Evolutionary conservation across 345 rosid genomes (phyloP), one percentile per base, ranked within the genome.

Genomic region (Populus tremula): DNA sequence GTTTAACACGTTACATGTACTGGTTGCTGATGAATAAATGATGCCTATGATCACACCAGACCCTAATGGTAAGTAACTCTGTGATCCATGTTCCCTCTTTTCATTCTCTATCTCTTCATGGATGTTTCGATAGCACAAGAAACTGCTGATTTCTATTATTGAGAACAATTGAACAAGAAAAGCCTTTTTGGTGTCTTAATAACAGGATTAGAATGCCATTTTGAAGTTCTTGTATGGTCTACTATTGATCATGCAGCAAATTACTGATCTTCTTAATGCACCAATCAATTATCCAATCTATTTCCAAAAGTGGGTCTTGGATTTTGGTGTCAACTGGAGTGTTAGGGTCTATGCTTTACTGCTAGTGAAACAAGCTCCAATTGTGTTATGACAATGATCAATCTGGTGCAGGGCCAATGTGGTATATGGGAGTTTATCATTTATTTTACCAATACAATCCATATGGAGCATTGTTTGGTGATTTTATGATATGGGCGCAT

Each of bases 371-470:
- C 47, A 23, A 38, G 27, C 47, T 18, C 39, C 27, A n/a, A 47
- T 17, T 71, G 6, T 20, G 20, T 73, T 13, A 43, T 67, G 63
- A 6, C 53, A 63, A 59, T 74, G 61, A 76, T 75, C 6, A 10
- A 73, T 78, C 54, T 63, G 47, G 49, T 73, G 64, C 86, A 92
- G 98, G 92, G 39, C 97, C 94, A n/a, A 84, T 91, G 93, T 88
- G 83, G 67, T 90, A 90, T 81, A 87, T 86, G 54, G 96, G 97
- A 50, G 74, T 91, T 63, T 92, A 85, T 78, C 94, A 90, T 78
- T 71, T 90, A 47, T 90, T 90, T 84, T 90, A 88, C 82, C 91
- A 90, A 72, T 87, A 89, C 81, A 94, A 87, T 67, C 91, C 93
- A 25, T 11, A 82, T 25, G 87, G 89, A 50, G 86, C 97, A 2